Base-by-base conservation (phyloP, 2,329 filamentous ascomycete genomes). In the Fonsecaea pugnacius region DNA sequence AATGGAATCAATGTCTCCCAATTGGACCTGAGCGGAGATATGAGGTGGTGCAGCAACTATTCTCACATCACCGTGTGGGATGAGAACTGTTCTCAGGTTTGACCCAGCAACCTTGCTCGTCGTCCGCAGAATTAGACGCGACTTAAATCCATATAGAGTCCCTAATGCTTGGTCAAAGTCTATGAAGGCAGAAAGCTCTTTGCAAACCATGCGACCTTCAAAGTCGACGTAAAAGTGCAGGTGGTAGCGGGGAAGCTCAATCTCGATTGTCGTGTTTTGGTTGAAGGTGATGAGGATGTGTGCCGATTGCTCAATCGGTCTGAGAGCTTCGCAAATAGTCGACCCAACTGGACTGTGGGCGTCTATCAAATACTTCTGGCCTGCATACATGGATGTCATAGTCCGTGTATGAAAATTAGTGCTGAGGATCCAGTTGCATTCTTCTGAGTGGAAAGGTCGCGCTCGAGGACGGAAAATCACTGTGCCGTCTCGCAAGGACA, bases 81-180 rank as follows among this genome's bases (percentile, higher is more conserved):
- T 68, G 18, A 76, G 60, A 4, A 75, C 66, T 30, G 52, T 67
- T 8, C 68, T 62, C 12, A 57, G 21, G 32, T 43, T 36, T 35
- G 63, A 52, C 6, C 33, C 56, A 1, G 58, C n/a, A 36, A 27
- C 18, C 30, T 64, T 55, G 33, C 36, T 55, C 24, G 27, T 35
- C 55, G 74, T 62, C 65, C 69, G 66, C 5, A 88, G 70, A 0
- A 87, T 74, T 0, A 88, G 74, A 64, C 81, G 84, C 69, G 75
- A 83, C 1, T 69, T 32, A 0, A 87, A 74, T 0, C 85, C 85
- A 35, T 81, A 69, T 4, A 87, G 72, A 0, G 83, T 80, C 0
- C 77, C 81, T 1, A 85, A 70, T 1, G 71, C 70, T 67, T 86
- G 85, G 10, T 77, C 32, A 0, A 64, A 14, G 66, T 86, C 83